phyloP scores from a whole-genome alignment of 768 basidiomycete genomes.

The Tulasnella sp. region DNA sequence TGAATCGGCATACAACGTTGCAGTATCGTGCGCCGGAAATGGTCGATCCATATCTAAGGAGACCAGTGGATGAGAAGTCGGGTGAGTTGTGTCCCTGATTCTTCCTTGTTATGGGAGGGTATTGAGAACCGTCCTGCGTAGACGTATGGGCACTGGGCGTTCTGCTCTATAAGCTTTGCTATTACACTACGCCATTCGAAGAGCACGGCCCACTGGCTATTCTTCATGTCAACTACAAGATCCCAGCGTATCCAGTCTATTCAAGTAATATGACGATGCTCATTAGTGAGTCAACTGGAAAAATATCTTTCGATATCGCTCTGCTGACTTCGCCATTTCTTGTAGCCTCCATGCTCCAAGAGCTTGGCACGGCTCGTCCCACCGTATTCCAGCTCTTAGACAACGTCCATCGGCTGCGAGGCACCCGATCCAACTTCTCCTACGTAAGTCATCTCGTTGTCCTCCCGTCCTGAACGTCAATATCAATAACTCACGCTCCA shows the following conservation, averaged over 20 bases:
- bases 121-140: conserved; percentile 12
- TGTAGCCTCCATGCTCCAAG: conserved; percentile 88
- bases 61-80: conserved; percentile 84
- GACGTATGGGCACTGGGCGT: conserved; percentile 98
- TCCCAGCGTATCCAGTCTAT: conserved; percentile 80
- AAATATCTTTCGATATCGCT: conserved; percentile 15
- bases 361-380: conserved; percentile 79
- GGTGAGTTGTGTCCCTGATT: conserved; percentile 20
- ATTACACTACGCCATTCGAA: conserved; percentile 98
- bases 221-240: conserved; percentile 89
- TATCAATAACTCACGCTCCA: conserved; percentile 17
- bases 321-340: neutral
- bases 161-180: conserved; percentile 94
- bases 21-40: conserved; percentile 99
- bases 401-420: conserved; percentile 75
- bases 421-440: conserved; percentile 68
- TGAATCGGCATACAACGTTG: conserved; percentile 90
- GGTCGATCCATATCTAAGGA: conserved; percentile 79
- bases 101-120: neutral
- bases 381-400: conserved; percentile 77
- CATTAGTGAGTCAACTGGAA: conserved; percentile 45
- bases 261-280: conserved; percentile 71
- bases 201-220: conserved; percentile 95
- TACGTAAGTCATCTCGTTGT: conserved; percentile 36
- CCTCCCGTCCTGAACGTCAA: conserved; percentile 5